Conservation (phyloP, 768 basidiomycete species). For the Macrocybe gigantea region DNA sequence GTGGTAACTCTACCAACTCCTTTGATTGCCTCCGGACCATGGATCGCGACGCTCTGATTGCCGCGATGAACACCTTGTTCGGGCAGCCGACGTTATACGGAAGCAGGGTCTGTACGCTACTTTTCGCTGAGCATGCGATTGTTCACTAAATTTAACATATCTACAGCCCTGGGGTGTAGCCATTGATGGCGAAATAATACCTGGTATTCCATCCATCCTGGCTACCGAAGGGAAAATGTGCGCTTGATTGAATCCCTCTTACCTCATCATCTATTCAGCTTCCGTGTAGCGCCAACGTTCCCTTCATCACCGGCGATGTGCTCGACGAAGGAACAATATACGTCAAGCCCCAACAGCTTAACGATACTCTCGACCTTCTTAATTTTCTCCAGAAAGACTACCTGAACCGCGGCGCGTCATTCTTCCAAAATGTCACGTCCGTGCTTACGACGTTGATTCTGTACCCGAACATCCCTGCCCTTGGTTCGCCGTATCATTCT, state of each 20-base stretch:
- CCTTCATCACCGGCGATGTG: conserved; percentile 14
- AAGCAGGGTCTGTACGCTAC: conserved; percentile 9
- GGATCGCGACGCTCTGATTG: conserved; percentile 10
- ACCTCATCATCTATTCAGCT: background rate
- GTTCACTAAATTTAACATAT: background rate
- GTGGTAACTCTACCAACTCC: conserved; percentile 22
- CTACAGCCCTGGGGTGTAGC: conserved; percentile 13
- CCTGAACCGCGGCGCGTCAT: conserved; percentile 12
- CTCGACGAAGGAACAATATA: conserved; percentile 15
- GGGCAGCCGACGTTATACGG: conserved; percentile 10
- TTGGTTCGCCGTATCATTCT: conserved; percentile 38
- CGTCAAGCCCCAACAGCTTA: conserved; percentile 13
- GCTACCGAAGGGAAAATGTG: conserved; percentile 14
- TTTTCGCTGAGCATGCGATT: background rate
- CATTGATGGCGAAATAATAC: conserved; percentile 14
- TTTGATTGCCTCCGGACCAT: conserved; percentile 16
- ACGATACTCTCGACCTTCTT: conserved; percentile 9
- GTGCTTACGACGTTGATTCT: conserved; percentile 18
- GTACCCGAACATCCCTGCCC: conserved; percentile 34
- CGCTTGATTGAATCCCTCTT: background rate
- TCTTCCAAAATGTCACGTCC: conserved; percentile 14
- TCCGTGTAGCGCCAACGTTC: conserved; percentile 10
- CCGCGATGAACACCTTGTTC: conserved; percentile 12
- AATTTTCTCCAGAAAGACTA: conserved; percentile 16
- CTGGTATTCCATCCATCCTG: conserved; percentile 12